Evolutionary conservation across 2,329 filamentous ascomycete species (phyloP).

Genomic region (Penicillium concentricum): DNA sequence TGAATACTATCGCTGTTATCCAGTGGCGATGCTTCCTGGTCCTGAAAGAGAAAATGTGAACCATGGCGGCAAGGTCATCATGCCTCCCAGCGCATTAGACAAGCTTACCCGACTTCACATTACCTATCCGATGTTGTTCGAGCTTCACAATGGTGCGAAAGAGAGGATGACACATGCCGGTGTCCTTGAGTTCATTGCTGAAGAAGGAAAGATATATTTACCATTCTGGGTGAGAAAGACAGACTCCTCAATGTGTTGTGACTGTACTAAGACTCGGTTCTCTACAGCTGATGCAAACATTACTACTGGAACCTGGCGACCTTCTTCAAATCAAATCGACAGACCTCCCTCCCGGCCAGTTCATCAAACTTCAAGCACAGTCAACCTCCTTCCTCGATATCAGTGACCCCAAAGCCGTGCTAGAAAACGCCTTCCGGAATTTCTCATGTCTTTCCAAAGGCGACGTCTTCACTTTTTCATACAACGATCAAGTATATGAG

Average conservation of each 20-base stretch:
- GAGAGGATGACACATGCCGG: slow-evolving; percentile 84
- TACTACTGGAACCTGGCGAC: slow-evolving; percentile 86
- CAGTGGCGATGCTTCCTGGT: slow-evolving; percentile 88
- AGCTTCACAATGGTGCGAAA: slow-evolving; percentile 84
- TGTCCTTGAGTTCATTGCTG: slow-evolving; percentile 94
- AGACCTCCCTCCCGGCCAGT: slow-evolving; percentile 80
- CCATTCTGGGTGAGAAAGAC: slow-evolving; percentile 75
- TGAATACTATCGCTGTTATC: slow-evolving; percentile 98
- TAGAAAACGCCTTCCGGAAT: slow-evolving; percentile 94
- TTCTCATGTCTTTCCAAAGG: slow-evolving; percentile 92
- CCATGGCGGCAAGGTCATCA: slow-evolving; percentile 95
- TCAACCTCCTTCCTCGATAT: slow-evolving; percentile 93
- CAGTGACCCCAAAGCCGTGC: slow-evolving; percentile 91
- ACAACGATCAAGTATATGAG: slow-evolving; percentile 92
- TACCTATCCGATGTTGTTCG: slow-evolving; percentile 95
- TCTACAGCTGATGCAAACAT: slow-evolving; percentile 83
- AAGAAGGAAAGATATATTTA: slow-evolving; percentile 93
- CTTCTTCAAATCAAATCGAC: slow-evolving; percentile 94
- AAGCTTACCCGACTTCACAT: slow-evolving; percentile 96
- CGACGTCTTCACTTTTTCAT: slow-evolving; percentile 92
- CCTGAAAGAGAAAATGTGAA: slow-evolving; percentile 86
- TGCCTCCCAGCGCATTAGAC: slow-evolving; percentile 93
- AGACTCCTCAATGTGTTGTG: slow-evolving; percentile 2
- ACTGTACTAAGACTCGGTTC: slow-evolving; percentile 2
- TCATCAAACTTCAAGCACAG: slow-evolving; percentile 97